These are phyloP conservation scores for Dioscorea cayenensis DNA, from an alignment of 116 monocot species.

Conservation along the genomic window DNA sequence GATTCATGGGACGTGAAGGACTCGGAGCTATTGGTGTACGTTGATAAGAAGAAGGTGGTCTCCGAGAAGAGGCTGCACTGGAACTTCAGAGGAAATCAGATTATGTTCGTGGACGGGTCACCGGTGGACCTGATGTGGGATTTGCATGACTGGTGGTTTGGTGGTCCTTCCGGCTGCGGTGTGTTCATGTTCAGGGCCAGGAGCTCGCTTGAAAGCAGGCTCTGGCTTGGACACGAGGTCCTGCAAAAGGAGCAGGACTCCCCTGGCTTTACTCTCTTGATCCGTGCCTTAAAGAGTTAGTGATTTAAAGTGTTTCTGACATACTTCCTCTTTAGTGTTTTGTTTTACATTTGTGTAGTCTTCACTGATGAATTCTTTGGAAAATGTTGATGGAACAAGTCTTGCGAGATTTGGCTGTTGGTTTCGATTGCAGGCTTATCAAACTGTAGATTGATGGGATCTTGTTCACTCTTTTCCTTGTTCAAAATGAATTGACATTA, in stretches of 20 bases:
- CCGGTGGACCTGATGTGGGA: constrained; percentile 56
- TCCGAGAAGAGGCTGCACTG: constrained; percentile 29
- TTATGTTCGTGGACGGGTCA: constrained; percentile 45
- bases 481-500: too few species aligned
- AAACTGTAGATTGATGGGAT: too few species aligned
- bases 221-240: constrained; percentile 65
- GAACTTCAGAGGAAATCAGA: constrained; percentile 70
- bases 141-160: constrained; percentile 46
- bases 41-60: constrained; percentile 51
- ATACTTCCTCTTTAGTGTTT: too few species aligned
- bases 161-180: constrained; percentile 22
- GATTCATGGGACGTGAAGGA: constrained; percentile 6
- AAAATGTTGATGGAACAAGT: too few species aligned
- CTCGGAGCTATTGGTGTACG: constrained; percentile 36
- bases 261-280: constrained; percentile 57
- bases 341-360: too few species aligned
- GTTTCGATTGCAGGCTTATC: too few species aligned
- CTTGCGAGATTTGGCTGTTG: too few species aligned
- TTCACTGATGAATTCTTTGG: too few species aligned
- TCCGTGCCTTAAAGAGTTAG: constrained; percentile 51
- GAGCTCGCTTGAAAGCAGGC: constrained; percentile 57
- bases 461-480: too few species aligned
- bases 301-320: too few species aligned
- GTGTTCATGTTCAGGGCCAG: constrained; percentile 61
- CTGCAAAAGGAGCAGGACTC: constrained; percentile 9